Evolutionary conservation across 2,329 filamentous ascomycete species (phyloP), one percentile per base, ranked within the genome.

Genomic region (Drechslerella stenobrocha): DNA sequence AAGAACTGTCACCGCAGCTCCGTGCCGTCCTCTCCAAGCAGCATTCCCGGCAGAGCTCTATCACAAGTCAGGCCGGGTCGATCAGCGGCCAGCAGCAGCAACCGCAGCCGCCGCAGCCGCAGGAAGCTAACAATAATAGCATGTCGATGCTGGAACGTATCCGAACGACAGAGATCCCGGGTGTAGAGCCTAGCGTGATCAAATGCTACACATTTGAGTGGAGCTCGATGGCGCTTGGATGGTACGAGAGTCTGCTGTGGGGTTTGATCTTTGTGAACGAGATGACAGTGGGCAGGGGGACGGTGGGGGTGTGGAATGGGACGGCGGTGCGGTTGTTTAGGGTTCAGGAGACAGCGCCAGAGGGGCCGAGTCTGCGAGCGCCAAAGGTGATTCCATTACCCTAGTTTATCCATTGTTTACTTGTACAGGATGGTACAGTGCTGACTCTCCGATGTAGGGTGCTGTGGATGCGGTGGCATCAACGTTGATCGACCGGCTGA

Each of bases 171-270:
- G 81, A 83, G 51, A 79, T 95, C 42, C 81, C 84, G 7, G 86
- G 84, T 6, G 84, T 96, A 34, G 90, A 96, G 45, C 83, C 88
- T 0, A 85, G 85, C 1, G 81, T 87, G 0, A 82, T 89, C 52
- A 83, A 88, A 28, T 87, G 93, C 13, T 91, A 96, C 74, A 87
- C 89, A 11, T 97, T 97, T 74, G 90, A 96, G 77, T 97, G 92
- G 92, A 92, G 90, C 2, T 86, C 89, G 0, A 80, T 96, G 30
- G 88, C 89, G 0, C 81, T 97, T 51, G 92, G 91, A 48, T 97
- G 93, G 93, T 96, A 97, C 76, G 90, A 96, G 76, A 92, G 89
- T 3, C 80, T 97, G 9, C 81, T 98, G 7, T 98, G 93, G 93
- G 87, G 90, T 13, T 89, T 96, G 72, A 85, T 96, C 53, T 97